Evolutionary conservation across 441 rosid genomes (phyloP), one percentile per base, ranked within the genome.

Genomic region (Geranium incanum): DNA sequence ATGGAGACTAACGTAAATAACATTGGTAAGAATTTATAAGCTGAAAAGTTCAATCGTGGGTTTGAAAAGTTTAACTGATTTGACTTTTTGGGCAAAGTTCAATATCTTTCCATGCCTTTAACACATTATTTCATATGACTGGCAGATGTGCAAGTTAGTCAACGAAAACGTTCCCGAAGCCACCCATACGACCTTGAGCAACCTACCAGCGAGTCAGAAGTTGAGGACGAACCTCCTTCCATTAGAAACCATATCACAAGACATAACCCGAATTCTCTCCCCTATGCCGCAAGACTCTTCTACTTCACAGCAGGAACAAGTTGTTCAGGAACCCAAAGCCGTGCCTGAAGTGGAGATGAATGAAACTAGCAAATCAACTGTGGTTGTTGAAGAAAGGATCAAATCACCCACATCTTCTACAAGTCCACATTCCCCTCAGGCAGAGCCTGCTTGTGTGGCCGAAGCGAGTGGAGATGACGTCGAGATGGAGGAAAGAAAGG

Each of bases 61-160:
- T 21, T 21, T 21, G 21, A 21, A 21, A 21, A 21, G 21, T 21
- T 21, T 21, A 21, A 21, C 21, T 21, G 21, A 21, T 21, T 21
- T 28, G 33, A 28, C 3, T 28, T 28, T 28, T 28, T 28, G 33
- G 33, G 33, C 33, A 28, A 28, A 28, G 33, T 28, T 28, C 33
- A 28, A 2, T 28, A 28, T 28, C 18, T 67, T 41, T 65, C 0
- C 71, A 72, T 23, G 11, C 36, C 28, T 72, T 71, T n/a, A 43
- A 11, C 50, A 43, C 2, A 11, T 7, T 6, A 6, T 43, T 43
- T 1, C 65, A 33, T 76, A 37, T 59, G 63, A 9, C 70, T 48
- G 79, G 55, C 80, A 95, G 99, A 81, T 88, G 78, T 92, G 96
- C 83, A 83, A 83, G 70, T 70, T 81, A 36, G 18, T 91, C 70